Conservation (phyloP, 495 filamentous ascomycete genomes). For the Penicillium roqueforti region DNA sequence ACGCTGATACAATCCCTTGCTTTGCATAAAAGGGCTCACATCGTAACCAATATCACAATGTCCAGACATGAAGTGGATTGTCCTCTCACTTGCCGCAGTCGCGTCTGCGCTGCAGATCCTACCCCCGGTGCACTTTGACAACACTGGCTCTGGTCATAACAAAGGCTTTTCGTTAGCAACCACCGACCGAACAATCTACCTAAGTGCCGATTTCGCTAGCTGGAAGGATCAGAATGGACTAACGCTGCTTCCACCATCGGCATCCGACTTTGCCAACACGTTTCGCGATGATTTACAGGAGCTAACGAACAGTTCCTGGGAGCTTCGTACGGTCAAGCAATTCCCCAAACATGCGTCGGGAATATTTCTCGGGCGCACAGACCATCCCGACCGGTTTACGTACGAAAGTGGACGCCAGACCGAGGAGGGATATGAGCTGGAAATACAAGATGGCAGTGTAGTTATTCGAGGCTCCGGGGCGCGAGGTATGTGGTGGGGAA, state of each 20-base stretch:
- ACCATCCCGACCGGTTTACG: constrained; percentile 19
- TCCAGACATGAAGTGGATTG: constrained; percentile 15
- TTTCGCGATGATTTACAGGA: constrained; percentile 44
- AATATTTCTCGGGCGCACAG: constrained; percentile 29
- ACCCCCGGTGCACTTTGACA: constrained; percentile 11
- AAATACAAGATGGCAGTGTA: constrained; percentile 26
- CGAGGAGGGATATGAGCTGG: constrained; percentile 48
- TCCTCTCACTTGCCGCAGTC: constrained; percentile 1
- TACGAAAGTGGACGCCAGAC: constrained; percentile 46
- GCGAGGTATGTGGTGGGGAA: constrained; percentile 55
- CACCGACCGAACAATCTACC: constrained; percentile 20
- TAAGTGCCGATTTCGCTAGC: constrained; percentile 18
- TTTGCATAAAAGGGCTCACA: constrained; percentile 1
- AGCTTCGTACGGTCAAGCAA: constrained; percentile 20
- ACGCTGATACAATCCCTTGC: constrained; percentile 5
- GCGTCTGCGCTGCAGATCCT: constrained; percentile 21
- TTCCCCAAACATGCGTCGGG: constrained; percentile 27
- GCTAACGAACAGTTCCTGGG: constrained; percentile 30
- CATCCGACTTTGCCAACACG: constrained; percentile 43
- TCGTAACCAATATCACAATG: not conserved
- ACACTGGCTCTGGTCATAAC: not conserved
- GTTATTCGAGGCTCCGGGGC: constrained; percentile 45
- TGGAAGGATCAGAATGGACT: constrained; percentile 35
- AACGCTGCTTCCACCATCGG: constrained; percentile 51
- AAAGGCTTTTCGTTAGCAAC: constrained; percentile 14